Conservation (phyloP, 192 early-diverging fungal species). For the Linnemannia schmuckeri region DNA sequence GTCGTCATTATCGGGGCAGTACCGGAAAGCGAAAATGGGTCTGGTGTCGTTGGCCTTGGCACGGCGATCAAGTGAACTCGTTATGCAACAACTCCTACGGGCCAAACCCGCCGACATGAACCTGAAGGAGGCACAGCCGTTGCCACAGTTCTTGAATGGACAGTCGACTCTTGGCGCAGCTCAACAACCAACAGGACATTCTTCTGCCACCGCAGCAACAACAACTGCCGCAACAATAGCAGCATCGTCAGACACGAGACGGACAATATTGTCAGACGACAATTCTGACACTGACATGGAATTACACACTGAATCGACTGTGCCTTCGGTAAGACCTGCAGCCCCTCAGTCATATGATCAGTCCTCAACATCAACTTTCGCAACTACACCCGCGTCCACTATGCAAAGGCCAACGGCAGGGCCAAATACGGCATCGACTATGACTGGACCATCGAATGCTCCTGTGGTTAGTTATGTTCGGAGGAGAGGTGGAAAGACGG, state of each 20-base stretch:
- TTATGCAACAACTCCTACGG: conserved; percentile 21
- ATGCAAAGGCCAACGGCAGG: background rate
- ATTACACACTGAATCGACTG: background rate
- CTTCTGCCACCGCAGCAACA: background rate
- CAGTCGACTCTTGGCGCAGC: background rate
- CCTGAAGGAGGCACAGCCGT: conserved; percentile 6
- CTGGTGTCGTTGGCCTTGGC: conserved; percentile 22
- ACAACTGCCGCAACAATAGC: background rate
- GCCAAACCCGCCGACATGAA: conserved; percentile 17
- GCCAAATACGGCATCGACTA: background rate
- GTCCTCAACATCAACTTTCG: background rate
- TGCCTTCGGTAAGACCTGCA: background rate
- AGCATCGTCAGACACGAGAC: background rate
- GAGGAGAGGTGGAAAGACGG: background rate
- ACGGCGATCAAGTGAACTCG: conserved; percentile 15
- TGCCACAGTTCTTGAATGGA: conserved; percentile 15
- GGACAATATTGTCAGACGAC: background rate
- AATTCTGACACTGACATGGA: background rate
- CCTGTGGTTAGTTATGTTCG: background rate
- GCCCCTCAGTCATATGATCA: too few species aligned
- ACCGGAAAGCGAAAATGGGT: conserved; percentile 25
- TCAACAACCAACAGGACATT: background rate
- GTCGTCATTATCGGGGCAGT: background rate
- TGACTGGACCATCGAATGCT: background rate
- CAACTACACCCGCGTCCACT: background rate